Conservation (phyloP, 1,139 yeast genomes). For the Lodderomyces margitis region DNA sequence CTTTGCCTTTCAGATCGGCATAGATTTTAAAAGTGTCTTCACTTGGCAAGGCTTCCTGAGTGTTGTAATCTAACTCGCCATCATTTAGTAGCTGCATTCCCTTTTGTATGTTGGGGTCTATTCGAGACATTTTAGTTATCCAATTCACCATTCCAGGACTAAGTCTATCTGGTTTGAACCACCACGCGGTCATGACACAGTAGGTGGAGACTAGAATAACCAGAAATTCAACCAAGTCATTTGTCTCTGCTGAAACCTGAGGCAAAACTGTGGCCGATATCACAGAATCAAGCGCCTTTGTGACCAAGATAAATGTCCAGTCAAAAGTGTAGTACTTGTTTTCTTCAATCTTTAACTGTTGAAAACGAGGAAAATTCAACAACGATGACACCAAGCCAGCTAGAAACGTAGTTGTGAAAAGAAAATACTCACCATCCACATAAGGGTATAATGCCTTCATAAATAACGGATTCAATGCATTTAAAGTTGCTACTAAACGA, state of each 20-base stretch:
- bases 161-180: conserved; percentile 32
- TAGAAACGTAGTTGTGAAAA: conserved; percentile 9
- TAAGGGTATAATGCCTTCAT: conserved; percentile 10
- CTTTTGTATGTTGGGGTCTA: conserved; percentile 33
- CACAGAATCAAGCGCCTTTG: conserved; percentile 23
- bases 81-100: conserved; percentile 27
- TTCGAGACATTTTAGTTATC: conserved; percentile 41
- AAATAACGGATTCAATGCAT: conserved; percentile 17
- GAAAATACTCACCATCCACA: conserved; percentile 2
- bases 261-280: conserved; percentile 16
- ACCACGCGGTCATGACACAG: conserved; percentile 41
- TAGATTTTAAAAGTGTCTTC: conserved; percentile 22
- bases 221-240: conserved; percentile 16
- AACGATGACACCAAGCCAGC: conserved; percentile 22
- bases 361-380: conserved; percentile 22
- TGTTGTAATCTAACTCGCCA: conserved; percentile 8
- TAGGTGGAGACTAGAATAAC: conserved; percentile 22
- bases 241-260: not conserved
- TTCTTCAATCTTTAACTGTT: conserved; percentile 13
- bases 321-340: conserved; percentile 24
- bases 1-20: conserved; percentile 24
- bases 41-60: not conserved
- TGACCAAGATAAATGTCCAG: conserved; percentile 23
- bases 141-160: conserved; percentile 37
- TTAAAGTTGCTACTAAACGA: conserved; percentile 19